Conservation (phyloP, 495 filamentous ascomycete genomes). For the Cercophora newfieldiana region DNA sequence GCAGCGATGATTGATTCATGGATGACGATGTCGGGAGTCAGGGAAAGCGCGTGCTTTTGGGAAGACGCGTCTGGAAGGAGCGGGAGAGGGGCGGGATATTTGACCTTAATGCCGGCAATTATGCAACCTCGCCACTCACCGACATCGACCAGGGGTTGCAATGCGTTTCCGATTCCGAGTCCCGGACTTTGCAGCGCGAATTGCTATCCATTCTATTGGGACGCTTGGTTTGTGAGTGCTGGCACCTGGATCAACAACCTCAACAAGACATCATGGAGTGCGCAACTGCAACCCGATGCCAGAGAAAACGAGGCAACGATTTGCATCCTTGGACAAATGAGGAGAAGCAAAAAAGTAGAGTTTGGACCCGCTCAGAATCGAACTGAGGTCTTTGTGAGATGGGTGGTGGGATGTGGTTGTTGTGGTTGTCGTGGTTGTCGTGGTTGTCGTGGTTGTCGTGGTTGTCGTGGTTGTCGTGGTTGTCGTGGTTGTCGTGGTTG, state of each 20-base stretch:
- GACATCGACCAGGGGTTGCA: not conserved
- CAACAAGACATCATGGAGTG: no score
- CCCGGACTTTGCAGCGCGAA: not conserved
- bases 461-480: no score
- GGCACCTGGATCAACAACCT: no score
- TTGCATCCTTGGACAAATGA: no score
- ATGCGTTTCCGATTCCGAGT: not conserved
- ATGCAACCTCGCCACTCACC: not conserved
- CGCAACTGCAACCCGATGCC: no score
- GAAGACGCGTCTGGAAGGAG: not conserved
- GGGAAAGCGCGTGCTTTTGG: not conserved
- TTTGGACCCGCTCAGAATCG: not conserved
- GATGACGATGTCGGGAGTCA: not conserved
- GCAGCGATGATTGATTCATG: not conserved
- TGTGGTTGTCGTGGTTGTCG: not conserved
- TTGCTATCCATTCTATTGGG: not conserved
- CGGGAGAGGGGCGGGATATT: not conserved
- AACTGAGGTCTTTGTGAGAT: not conserved
- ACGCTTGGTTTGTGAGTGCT: no score
- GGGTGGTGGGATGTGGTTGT: not conserved
- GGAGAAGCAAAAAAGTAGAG: not conserved
- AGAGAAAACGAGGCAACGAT: no score
- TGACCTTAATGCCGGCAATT: not conserved
- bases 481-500: no score
- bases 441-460: no score